Base-by-base conservation (phyloP, 2,329 filamentous ascomycete genomes). In the Apiospora phragmitis region DNA sequence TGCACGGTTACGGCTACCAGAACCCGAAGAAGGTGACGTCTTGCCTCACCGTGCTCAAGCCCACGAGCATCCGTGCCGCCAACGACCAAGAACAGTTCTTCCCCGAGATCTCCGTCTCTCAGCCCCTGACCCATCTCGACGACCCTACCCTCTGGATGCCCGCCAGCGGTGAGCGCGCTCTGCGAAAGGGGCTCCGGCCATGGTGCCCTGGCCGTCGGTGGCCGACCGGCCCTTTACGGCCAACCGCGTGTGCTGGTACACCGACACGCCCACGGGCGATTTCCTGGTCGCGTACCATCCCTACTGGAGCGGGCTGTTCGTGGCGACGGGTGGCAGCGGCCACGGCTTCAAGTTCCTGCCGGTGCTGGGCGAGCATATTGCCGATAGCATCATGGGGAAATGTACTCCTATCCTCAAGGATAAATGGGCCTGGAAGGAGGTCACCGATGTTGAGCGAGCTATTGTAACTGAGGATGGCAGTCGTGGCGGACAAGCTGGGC, bases 231-330 rank as follows among this genome's bases (percentile, higher is more conserved):
- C 89, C 1, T 93, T 93, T 82, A 81, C 82, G 71, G 83, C 84
- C 69, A 91, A 89, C 1, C 85, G 91, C 32, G 81, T 94, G 69
- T 94, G 92, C 82, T 94, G 92, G 92, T 94, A 94, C 79, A 90
- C 89, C 6, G 92, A 94, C 81, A 94, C 92, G 75, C 85, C 89
- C 9, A 89, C 88, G 24, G 92, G 89, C 29, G 90, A 94, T 77
- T 94, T 93, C 82, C 85, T 94, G 69, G 85, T 93, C 72, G 88
- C 91, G 76, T 90, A 91, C 79, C 91, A 94, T 76, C 92, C 92
- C 0, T 81, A 84, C 21, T 88, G 88, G 80, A 78, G 84, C 70
- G 85, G 86, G 18, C 80, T 91, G 4, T 91, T 92, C 75, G 75
- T 92, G 32, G 88, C 88, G 0, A 90, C 89, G 0, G 90, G 89